Evolutionary conservation across 108 stramenopile genomes (phyloP).

Genomic region (Schizochytrium sp.): DNA sequence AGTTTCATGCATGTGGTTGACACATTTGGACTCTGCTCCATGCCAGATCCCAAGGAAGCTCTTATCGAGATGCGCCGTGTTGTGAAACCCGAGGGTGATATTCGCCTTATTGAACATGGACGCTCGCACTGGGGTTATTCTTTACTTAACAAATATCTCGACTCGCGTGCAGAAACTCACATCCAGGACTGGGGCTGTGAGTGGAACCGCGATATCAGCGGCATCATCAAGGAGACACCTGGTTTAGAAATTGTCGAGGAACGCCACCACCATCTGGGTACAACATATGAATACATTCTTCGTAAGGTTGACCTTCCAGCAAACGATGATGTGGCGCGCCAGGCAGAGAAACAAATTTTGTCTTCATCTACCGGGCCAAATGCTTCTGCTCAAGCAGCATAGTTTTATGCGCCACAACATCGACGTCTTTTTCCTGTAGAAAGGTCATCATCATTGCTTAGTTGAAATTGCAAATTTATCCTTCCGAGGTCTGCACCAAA

Average conservation of each 20-base stretch:
- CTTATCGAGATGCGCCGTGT: slow-evolving; percentile 86
- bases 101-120: slow-evolving; percentile 72
- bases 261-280: slow-evolving; percentile 87
- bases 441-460: no score
- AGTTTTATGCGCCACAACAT: no score
- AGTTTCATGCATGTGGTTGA: slow-evolving; percentile 89
- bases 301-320: not conserved
- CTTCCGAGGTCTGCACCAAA: no score
- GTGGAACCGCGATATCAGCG: slow-evolving; percentile 87
- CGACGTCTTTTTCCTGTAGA: no score
- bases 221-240: slow-evolving; percentile 74
- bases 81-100: slow-evolving; percentile 83
- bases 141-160: slow-evolving; percentile 69
- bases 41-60: slow-evolving; percentile 85
- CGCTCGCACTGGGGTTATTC: slow-evolving; percentile 30
- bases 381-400: no score
- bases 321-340: no score
- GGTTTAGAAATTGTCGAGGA: slow-evolving; percentile 77
- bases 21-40: slow-evolving; percentile 91
- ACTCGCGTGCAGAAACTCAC: slow-evolving; percentile 81
- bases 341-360: no score
- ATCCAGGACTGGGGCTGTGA: slow-evolving; percentile 88
- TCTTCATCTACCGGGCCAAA: no score
- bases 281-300: slow-evolving; percentile 73
- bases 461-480: no score